phyloP scores from a whole-genome alignment of 192 early-diverging fungal species.

The Entophlyctis helioformis region DNA sequence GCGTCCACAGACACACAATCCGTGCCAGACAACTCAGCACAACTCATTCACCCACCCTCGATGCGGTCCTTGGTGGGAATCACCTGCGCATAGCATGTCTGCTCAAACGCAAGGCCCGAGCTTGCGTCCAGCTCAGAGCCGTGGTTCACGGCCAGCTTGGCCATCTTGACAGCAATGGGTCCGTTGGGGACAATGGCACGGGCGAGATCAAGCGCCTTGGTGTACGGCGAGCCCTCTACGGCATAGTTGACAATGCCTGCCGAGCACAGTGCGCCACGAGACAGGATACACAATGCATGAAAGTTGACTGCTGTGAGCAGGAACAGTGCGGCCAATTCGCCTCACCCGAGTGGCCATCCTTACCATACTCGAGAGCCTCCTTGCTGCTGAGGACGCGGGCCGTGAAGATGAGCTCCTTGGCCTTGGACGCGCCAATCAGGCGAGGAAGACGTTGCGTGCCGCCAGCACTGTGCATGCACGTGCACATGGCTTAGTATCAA shows the following conservation, averaged over 20 bases:
- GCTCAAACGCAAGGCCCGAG: constrained; percentile 81
- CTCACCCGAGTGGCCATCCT: neutral
- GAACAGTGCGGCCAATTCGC: too few species aligned
- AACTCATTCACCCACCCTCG: constrained; percentile 55
- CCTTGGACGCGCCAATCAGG: constrained; percentile 70
- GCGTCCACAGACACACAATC: constrained; percentile 26
- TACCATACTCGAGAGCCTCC: constrained; percentile 53
- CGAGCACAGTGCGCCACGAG: too few species aligned
- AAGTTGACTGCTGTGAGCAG: too few species aligned
- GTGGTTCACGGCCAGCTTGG: constrained; percentile 79
- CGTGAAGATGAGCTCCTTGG: constrained; percentile 93
- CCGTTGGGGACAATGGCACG: constrained; percentile 63
- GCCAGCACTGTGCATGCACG: constrained; percentile 80
- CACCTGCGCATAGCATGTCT: constrained; percentile 88
- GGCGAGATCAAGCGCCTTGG: constrained; percentile 70
- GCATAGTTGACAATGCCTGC: constrained; percentile 79
- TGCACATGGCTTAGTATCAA: too few species aligned
- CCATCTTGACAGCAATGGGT: constrained; percentile 81
- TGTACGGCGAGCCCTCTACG: constrained; percentile 45
- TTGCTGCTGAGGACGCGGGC: constrained; percentile 52
- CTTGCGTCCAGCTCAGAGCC: constrained; percentile 71
- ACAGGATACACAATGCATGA: too few species aligned
- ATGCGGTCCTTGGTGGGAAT: constrained; percentile 89
- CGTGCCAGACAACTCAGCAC: too few species aligned
- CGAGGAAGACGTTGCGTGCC: constrained; percentile 86